Percentiles rank a stretch among this genome's conserved stretches.
Conservation (phyloP, 2,329 filamentous ascomycete genomes). For the Neofusicoccum parvum region DNA sequence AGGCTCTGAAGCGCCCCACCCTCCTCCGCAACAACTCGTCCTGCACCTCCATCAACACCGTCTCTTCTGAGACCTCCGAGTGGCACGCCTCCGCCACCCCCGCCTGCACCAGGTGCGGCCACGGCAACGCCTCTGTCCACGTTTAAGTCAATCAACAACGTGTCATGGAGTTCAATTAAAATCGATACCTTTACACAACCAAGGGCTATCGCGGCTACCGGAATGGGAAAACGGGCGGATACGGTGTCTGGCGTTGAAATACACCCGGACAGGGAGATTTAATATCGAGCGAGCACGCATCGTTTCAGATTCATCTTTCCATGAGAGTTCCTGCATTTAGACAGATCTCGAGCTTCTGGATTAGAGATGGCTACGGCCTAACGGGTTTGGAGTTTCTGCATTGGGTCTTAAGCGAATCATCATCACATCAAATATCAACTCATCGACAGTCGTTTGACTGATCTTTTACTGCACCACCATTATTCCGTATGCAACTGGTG, state of each 20-base stretch:
- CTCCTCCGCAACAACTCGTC: slow-evolving; percentile 16
- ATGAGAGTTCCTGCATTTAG: neutral
- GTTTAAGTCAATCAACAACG: neutral
- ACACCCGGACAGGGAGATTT: neutral
- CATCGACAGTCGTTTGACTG: neutral
- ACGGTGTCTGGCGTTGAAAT: slow-evolving; percentile 6
- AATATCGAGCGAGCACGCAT: neutral
- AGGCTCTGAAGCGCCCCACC: slow-evolving; percentile 16
- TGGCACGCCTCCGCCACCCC: slow-evolving; percentile 19
- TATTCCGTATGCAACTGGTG: neutral
- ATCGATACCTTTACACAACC: neutral
- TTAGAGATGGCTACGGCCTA: slow-evolving; percentile 1
- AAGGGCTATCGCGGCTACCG: neutral
- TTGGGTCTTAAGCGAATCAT: neutral
- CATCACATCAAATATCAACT: neutral
- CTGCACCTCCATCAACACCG: slow-evolving; percentile 16
- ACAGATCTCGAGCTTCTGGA: neutral
- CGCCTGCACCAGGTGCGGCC: slow-evolving; percentile 16
- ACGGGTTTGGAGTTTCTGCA: neutral
- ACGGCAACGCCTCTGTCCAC: slow-evolving; percentile 14
- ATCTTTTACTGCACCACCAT: neutral
- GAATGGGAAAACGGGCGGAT: neutral
- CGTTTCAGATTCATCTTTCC: neutral
- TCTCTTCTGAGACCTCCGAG: slow-evolving; percentile 7
- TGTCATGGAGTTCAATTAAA: neutral